Conservation (phyloP, 495 filamentous ascomycete genomes). For the Copromyces sp. region DNA sequence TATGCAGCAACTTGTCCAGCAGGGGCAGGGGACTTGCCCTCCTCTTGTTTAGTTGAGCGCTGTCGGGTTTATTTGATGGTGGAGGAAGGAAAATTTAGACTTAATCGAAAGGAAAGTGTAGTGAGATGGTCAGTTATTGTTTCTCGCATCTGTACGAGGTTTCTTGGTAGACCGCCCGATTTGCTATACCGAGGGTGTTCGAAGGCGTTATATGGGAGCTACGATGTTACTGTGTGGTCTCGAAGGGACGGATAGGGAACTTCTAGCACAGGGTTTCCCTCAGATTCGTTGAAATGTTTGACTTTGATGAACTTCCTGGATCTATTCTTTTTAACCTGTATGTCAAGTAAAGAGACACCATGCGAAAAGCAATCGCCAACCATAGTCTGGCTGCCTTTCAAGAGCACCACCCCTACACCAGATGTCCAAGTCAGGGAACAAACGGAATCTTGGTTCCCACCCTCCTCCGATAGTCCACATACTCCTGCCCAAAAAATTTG, state of each 20-base stretch:
- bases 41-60: background rate
- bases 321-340: background rate
- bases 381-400: background rate
- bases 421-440: slow-evolving; percentile 23
- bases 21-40: background rate
- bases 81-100: background rate
- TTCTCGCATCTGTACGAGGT: background rate
- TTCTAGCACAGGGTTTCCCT: background rate
- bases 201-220: background rate
- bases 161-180: background rate
- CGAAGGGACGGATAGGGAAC: background rate
- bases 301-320: background rate
- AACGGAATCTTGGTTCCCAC: slow-evolving; percentile 68
- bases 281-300: background rate
- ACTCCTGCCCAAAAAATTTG: slow-evolving; percentile 76
- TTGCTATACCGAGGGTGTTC: background rate
- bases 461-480: slow-evolving; percentile 56
- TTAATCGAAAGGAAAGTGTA: background rate
- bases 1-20: background rate
- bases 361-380: background rate
- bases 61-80: background rate
- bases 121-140: background rate
- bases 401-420: background rate
- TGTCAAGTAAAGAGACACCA: background rate
- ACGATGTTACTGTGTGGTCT: background rate